Base-by-base conservation (phyloP, 2,329 filamentous ascomycete genomes). In the Helotiales sp. region DNA sequence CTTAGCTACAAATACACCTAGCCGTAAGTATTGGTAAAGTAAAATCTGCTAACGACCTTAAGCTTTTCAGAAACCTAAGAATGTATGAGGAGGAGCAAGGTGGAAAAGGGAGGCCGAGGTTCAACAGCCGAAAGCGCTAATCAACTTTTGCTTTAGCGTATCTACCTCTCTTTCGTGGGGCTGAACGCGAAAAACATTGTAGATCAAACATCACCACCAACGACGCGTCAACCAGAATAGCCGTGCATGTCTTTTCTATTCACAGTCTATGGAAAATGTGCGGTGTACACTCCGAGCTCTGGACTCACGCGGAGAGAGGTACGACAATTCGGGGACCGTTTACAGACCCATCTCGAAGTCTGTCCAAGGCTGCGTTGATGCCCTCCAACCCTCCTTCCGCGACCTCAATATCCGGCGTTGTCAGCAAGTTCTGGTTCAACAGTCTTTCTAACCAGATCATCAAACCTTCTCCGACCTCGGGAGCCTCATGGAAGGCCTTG, bases 401-500 rank as follows among this genome's bases (percentile, higher is more conserved):
- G 24, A 83, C 81, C 17, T 89, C 79, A n/a, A 90, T 81, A 29
- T 88, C 84, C 0, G 88, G 88, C 4, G 86, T 77, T 4, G 77
- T 73, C 2, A 92, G 66, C 0, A 77, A 68, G 0, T 78, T 76
- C 0, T 77, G 74, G 8, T 79, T 75, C 6, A 92, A 71, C n/a
- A 92, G 71, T 24, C 77, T 74, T 69, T 91, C 88, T 25, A 91
- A 73, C 89, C 89, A 92, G 1, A 75, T 69, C 12, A 84, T 84
- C 54, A 91, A 69, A 0, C 77, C 77, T 61, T 85, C 81, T 0
- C 89, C 89, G 0, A 91, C 76, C 1, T 77, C 76, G 0, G 84
- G 81, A 0, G 86, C 79, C 57, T 88, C 84, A 67, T 93, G 89
- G 67, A 90, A 92, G 3, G 90, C 67, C 71, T 92, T 92, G 60